These are phyloP conservation scores for Haplosporangium sp. DNA, from an alignment of 371 early-diverging fungal species.

Conservation along the genomic window DNA sequence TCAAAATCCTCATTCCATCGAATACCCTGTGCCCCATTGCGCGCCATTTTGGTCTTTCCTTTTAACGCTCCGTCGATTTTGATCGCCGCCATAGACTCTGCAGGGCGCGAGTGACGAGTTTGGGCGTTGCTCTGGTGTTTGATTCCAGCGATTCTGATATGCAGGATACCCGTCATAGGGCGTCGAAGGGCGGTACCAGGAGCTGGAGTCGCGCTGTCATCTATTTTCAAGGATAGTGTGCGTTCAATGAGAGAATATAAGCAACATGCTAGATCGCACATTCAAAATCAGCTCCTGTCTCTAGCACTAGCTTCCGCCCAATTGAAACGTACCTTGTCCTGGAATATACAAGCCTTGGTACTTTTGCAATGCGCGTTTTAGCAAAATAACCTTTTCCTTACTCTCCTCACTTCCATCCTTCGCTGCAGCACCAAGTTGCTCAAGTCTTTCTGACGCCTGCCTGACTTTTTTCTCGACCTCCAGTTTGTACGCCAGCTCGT, in stretches of 20 bases:
- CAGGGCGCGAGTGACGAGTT: conserved; percentile 63
- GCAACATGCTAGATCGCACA: background rate
- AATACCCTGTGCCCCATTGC: conserved; percentile 51
- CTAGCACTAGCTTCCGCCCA: too few species aligned
- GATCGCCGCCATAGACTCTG: conserved; percentile 77
- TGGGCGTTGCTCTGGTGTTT: conserved; percentile 73
- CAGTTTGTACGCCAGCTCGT: conserved; percentile 84
- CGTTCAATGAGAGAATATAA: background rate
- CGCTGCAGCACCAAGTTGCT: conserved; percentile 60
- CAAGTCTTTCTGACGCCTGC: conserved; percentile 69
- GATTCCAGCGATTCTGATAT: conserved; percentile 72
- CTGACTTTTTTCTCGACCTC: conserved; percentile 89
- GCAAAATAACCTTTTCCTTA: conserved; percentile 77
- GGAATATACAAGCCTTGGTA: conserved; percentile 83
- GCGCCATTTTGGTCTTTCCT: conserved; percentile 62
- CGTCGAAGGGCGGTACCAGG: conserved; percentile 67
- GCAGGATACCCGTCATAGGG: conserved; percentile 76
- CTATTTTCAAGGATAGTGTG: conserved; percentile 2
- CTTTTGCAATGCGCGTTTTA: conserved; percentile 82
- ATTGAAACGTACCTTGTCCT: conserved; percentile 11
- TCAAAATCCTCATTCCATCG: conserved; percentile 87
- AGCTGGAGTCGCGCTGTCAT: conserved; percentile 18
- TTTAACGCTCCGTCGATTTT: conserved; percentile 81
- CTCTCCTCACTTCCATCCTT: conserved; percentile 69
- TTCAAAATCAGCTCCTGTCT: too few species aligned